Evolutionary conservation across 495 filamentous ascomycete species (phyloP).

Genomic region (Viridothelium virens): DNA sequence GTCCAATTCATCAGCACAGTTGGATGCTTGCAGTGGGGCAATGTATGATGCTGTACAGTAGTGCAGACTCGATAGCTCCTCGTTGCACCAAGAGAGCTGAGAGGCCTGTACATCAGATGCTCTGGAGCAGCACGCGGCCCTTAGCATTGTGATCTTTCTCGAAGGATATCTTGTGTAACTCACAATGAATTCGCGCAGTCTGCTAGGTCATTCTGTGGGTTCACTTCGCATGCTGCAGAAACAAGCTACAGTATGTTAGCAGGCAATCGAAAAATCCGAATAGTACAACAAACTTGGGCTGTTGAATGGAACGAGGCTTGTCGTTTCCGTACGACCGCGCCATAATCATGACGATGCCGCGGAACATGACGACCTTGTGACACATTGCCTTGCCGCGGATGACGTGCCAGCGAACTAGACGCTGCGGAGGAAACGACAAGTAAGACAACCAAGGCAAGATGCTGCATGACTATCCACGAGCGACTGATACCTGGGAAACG

Average conservation of each 20-base stretch:
- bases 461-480: not conserved
- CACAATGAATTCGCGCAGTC: not conserved
- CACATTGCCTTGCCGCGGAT: not conserved
- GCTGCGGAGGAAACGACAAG: not conserved
- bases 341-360: not conserved
- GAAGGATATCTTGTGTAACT: not conserved
- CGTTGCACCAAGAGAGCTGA: conserved; percentile 4
- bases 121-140: not conserved
- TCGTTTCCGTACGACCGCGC: not conserved
- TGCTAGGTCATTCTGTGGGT: not conserved
- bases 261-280: not conserved
- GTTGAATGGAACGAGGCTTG: not conserved
- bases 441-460: not conserved
- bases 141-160: not conserved
- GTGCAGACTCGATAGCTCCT: not conserved
- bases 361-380: not conserved
- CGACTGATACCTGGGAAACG: conserved; percentile 2
- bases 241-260: not conserved
- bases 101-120: not conserved
- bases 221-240: not conserved
- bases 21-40: not conserved
- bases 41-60: not conserved
- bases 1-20: conserved; percentile 1
- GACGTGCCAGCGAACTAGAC: not conserved
- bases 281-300: not conserved